Evolutionary conservation across 495 filamentous ascomycete species (phyloP).

Genomic region (Aspergillus nanangensis): DNA sequence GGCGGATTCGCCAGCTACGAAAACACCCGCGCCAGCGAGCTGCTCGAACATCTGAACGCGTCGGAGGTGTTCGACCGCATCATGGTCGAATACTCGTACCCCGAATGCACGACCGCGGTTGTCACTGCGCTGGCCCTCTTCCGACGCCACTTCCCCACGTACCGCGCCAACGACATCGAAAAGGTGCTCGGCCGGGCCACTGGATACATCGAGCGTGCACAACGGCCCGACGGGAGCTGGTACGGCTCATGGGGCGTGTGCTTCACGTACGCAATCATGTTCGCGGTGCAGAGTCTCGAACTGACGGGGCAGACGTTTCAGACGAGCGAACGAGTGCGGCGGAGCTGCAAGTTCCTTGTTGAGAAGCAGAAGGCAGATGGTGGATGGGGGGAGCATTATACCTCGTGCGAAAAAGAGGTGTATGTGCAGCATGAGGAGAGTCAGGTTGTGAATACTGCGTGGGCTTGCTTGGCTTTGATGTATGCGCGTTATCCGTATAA

Average conservation of each 20-base stretch:
- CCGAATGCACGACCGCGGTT: slow-evolving; percentile 13
- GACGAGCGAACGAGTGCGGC: slow-evolving; percentile 1
- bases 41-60: slow-evolving; percentile 9
- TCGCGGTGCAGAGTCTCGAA: slow-evolving; percentile 10
- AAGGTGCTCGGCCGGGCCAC: too few species aligned
- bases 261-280: slow-evolving; percentile 13
- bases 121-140: slow-evolving; percentile 9
- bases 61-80: slow-evolving; percentile 4
- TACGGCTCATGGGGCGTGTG: slow-evolving; percentile 12
- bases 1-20: slow-evolving; percentile 12
- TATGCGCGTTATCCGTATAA: slow-evolving; percentile 5
- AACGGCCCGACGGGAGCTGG: slow-evolving; percentile 12
- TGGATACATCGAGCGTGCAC: slow-evolving; percentile 6
- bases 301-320: slow-evolving; percentile 2
- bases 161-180: slow-evolving; percentile 9
- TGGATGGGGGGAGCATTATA: slow-evolving; percentile 13
- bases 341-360: slow-evolving; percentile 11
- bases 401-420: background rate
- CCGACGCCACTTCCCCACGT: slow-evolving; percentile 5
- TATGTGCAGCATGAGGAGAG: background rate
- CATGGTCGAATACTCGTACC: slow-evolving; percentile 13
- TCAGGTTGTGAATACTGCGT: slow-evolving; percentile 10
- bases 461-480: slow-evolving; percentile 5
- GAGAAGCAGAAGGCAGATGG: slow-evolving; percentile 13
- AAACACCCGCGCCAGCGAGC: background rate